Conservation (phyloP, 1,139 yeast genomes). For the Yueomyces sp. region DNA sequence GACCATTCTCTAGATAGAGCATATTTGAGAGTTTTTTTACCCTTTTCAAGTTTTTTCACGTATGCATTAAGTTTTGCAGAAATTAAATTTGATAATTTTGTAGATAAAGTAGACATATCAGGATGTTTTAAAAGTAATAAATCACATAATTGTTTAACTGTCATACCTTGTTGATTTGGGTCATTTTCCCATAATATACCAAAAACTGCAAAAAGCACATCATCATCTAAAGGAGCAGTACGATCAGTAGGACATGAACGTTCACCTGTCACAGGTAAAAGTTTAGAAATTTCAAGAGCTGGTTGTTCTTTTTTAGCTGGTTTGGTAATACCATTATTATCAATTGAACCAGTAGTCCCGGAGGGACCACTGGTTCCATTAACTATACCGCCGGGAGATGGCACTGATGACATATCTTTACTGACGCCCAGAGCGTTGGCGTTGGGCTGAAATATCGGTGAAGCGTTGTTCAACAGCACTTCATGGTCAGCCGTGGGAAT, state of each 20-base stretch:
- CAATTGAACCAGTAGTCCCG: background rate
- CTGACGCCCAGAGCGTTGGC: slow-evolving; percentile 15
- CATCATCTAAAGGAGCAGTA: slow-evolving; percentile 56
- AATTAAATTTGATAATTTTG: slow-evolving; percentile 71
- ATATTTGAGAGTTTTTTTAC: slow-evolving; percentile 57
- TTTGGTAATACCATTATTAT: slow-evolving; percentile 3
- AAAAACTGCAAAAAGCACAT: slow-evolving; percentile 62
- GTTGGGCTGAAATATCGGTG: slow-evolving; percentile 19
- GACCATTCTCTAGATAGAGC: slow-evolving; percentile 83
- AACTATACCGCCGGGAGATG: slow-evolving; percentile 3
- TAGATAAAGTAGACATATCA: slow-evolving; percentile 65
- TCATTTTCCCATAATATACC: slow-evolving; percentile 57
- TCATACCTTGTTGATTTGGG: slow-evolving; percentile 61
- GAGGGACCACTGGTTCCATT: background rate
- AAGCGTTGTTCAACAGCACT: slow-evolving; percentile 18
- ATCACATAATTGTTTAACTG: slow-evolving; percentile 76
- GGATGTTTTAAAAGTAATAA: slow-evolving; percentile 61
- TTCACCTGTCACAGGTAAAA: slow-evolving; percentile 72
- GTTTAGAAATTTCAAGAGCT: slow-evolving; percentile 63
- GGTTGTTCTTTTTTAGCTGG: slow-evolving; percentile 20
- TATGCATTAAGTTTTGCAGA: slow-evolving; percentile 75
- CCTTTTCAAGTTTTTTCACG: slow-evolving; percentile 69
- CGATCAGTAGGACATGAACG: slow-evolving; percentile 60
- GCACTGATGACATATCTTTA: slow-evolving; percentile 5
- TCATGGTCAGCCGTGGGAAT: slow-evolving; percentile 22